Evolutionary conservation across 176 grass and related monocot species (phyloP).

Genomic region (Rhynchospora pubera): DNA sequence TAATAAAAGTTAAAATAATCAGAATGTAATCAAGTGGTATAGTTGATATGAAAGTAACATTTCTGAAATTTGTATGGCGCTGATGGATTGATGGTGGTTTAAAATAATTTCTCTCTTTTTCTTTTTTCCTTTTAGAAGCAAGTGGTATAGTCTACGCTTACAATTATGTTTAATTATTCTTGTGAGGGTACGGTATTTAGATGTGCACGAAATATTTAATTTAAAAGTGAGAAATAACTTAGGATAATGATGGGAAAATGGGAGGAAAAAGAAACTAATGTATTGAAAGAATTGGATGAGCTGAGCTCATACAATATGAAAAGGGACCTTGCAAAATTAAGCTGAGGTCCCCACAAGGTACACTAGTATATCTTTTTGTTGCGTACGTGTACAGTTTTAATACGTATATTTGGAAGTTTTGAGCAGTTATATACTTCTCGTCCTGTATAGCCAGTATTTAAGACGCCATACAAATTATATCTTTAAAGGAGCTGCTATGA

Average conservation of each 20-base stretch:
- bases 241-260: background rate
- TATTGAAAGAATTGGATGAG: background rate
- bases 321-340: background rate
- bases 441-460: background rate
- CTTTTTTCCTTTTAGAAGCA: too few species aligned
- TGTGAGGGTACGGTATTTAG: too few species aligned
- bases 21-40: background rate
- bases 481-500: background rate
- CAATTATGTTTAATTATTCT: too few species aligned
- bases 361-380: background rate
- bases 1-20: background rate
- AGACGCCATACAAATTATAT: background rate
- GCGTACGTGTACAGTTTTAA: background rate
- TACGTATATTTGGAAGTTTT: background rate
- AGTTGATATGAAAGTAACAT: background rate
- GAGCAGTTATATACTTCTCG: background rate
- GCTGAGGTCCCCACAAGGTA: background rate
- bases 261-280: background rate
- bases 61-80: background rate
- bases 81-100: background rate
- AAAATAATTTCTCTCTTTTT: background rate
- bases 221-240: background rate
- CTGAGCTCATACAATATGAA: background rate
- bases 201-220: too few species aligned
- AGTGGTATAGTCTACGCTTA: too few species aligned